Evolutionary conservation across 2,329 filamentous ascomycete genomes (phyloP), one percentile per base, ranked within the genome.

Genomic region (Trichoderma hamatum): DNA sequence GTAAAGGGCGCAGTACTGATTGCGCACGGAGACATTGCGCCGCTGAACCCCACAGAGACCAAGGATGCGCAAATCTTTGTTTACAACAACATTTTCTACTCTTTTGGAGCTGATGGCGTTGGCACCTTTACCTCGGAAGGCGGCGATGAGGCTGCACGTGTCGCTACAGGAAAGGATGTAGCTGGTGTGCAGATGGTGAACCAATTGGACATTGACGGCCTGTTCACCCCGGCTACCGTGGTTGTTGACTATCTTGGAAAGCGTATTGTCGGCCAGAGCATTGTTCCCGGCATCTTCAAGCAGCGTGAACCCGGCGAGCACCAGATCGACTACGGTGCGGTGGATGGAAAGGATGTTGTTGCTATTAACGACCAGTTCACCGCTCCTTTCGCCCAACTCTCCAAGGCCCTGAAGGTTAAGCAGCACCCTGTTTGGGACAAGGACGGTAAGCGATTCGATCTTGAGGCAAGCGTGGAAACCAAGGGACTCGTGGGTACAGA

Each of bases 71-170:
- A 99, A 79, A 99, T 99, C 73, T 99, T 97, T 76, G 95, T 99
- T 28, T 97, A 98, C 84, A 98, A 98, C 85, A 99, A 99, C 81
- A 94, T 99, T 73, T 99, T 99, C 84, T 99, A 97, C 84, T 98
- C 96, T 0, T 98, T 97, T 75, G 96, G 96, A 71, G 95, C 96
- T 55, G 96, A 99, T 79, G 96, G 96, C 64, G 96, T 98, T 56
- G 95, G 96, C 54, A 99, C 96, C 19, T 99, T 99, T 80, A 94
- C 94, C 13, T 94, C 92, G 3, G 96, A 99, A 82, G 96, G 96
- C 73, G 96, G 96, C 24, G 95, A 99, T 73, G 96, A 99, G 82
- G 96, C 96, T 72, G 96, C 96, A 16, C 89, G 95, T 70, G 93
- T 98, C 69, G 96, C 96, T 30, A 97, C 96, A 5, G 95, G 94